Evolutionary conservation across 2,329 filamentous ascomycete species (phyloP).

Genomic region (Apiospora rasikravindrae): DNA sequence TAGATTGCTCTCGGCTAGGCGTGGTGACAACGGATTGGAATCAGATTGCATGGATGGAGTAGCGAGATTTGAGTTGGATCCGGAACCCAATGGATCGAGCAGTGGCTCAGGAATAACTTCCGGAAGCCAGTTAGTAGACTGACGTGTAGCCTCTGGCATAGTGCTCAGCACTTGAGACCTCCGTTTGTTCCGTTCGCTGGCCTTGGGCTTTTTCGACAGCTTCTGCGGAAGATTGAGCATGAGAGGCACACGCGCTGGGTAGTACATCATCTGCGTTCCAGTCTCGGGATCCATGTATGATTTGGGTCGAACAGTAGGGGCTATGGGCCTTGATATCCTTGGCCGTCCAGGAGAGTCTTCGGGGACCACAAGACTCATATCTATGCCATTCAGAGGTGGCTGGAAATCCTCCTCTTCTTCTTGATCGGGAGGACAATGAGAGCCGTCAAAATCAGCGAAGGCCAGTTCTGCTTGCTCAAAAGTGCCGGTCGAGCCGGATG

Average conservation of each 20-base stretch:
- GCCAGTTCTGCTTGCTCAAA: constrained; percentile 69
- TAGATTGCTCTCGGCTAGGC: neutral
- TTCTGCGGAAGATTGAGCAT: constrained; percentile 93
- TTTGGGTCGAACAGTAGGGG: constrained; percentile 47
- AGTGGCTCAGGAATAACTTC: constrained; percentile 35
- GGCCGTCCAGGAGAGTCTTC: constrained; percentile 29
- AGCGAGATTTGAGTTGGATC: constrained; percentile 26
- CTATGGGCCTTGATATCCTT: constrained; percentile 40
- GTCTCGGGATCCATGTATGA: constrained; percentile 69
- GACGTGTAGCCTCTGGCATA: constrained; percentile 53
- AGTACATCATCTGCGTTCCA: constrained; percentile 86
- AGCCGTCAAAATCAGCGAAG: constrained; percentile 83
- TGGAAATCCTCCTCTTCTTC: constrained; percentile 34
- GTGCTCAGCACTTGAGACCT: constrained; percentile 74
- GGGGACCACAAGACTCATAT: constrained; percentile 26
- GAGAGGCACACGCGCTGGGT: constrained; percentile 90
- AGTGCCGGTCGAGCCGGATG: constrained; percentile 63
- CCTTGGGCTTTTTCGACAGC: constrained; percentile 74
- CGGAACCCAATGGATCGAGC: constrained; percentile 40
- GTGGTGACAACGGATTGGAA: neutral
- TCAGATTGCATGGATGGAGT: constrained; percentile 21
- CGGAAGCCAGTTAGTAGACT: constrained; percentile 40
- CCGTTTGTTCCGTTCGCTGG: constrained; percentile 68
- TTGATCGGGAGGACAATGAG: constrained; percentile 68
- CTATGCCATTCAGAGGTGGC: constrained; percentile 30